phyloP scores from a whole-genome alignment of 2,329 filamentous ascomycete genomes.

The Penicillium brasilianum region DNA sequence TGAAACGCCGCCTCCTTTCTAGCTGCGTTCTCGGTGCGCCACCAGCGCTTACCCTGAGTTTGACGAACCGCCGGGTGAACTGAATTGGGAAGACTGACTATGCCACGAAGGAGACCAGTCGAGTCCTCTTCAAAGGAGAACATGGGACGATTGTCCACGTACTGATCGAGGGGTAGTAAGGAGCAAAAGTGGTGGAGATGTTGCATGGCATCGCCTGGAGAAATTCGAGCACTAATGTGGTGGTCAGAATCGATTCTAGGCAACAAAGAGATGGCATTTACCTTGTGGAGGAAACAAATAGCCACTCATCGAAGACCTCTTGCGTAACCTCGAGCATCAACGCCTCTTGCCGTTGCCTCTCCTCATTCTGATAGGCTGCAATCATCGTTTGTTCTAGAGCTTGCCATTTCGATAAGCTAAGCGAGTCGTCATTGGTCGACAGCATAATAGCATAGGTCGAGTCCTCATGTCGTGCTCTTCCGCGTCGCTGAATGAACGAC shows the following conservation, averaged over 20 bases:
- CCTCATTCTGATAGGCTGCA: slow-evolving; percentile 68
- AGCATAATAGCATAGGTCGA: slow-evolving; percentile 62
- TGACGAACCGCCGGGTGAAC: slow-evolving; percentile 67
- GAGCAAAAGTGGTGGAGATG: slow-evolving; percentile 84
- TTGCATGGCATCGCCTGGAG: slow-evolving; percentile 72
- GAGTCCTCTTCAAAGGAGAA: slow-evolving; percentile 54
- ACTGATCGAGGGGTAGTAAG: slow-evolving; percentile 60
- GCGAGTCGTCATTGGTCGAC: slow-evolving; percentile 40
- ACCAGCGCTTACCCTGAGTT: slow-evolving; percentile 59
- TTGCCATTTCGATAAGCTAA: slow-evolving; percentile 61
- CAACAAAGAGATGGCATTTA: slow-evolving; percentile 15
- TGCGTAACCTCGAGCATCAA: slow-evolving; percentile 56
- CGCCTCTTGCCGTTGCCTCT: slow-evolving; percentile 56
- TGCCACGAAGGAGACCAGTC: slow-evolving; percentile 51
- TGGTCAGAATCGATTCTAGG: not conserved
- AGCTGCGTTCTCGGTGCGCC: slow-evolving; percentile 73
- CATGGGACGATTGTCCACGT: slow-evolving; percentile 69
- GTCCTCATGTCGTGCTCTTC: slow-evolving; percentile 62
- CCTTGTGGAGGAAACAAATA: slow-evolving; percentile 47
- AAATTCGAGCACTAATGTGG: slow-evolving; percentile 65
- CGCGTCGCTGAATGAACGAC: slow-evolving; percentile 69
- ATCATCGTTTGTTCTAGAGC: slow-evolving; percentile 75
- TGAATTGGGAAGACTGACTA: slow-evolving; percentile 72
- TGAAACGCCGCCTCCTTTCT: slow-evolving; percentile 82
- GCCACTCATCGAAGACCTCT: slow-evolving; percentile 44